Evolutionary conservation across 805 yeast species (phyloP).

Genomic region (Saccharomycopsis schoenii): DNA sequence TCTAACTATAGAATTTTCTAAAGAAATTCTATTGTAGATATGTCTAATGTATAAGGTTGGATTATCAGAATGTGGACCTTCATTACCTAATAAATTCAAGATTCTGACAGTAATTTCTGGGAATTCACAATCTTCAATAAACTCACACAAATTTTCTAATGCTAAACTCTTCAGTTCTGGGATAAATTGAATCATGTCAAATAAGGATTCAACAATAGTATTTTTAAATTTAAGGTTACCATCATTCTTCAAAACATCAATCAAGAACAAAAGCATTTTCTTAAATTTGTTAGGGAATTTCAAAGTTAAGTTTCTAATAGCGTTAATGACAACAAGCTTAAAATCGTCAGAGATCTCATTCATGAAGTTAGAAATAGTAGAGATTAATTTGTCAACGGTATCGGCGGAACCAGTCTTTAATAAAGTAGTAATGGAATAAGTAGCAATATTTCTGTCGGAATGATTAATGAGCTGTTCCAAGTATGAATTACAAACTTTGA

Average conservation of each 20-base stretch:
- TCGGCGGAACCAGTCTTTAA: slow-evolving; percentile 91
- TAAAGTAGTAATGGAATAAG: slow-evolving; percentile 93
- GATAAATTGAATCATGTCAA: slow-evolving; percentile 80
- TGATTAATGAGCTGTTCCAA: slow-evolving; percentile 83
- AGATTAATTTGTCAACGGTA: slow-evolving; percentile 78
- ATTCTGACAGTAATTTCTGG: slow-evolving; percentile 91
- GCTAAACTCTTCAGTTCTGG: slow-evolving; percentile 79
- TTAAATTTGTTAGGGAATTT: slow-evolving; percentile 90
- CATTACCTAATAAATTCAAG: slow-evolving; percentile 83
- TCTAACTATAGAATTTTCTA: slow-evolving; percentile 90
- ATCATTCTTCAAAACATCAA: slow-evolving; percentile 80
- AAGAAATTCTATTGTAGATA: slow-evolving; percentile 91
- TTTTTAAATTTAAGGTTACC: slow-evolving; percentile 83
- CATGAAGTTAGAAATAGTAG: slow-evolving; percentile 80
- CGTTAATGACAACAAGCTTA: slow-evolving; percentile 89
- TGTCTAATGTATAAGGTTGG: slow-evolving; percentile 92
- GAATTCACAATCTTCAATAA: slow-evolving; percentile 96
- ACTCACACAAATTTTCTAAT: slow-evolving; percentile 84
- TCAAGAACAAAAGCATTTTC: slow-evolving; percentile 69
- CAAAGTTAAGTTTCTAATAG: slow-evolving; percentile 81
- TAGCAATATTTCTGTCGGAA: slow-evolving; percentile 82
- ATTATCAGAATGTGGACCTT: slow-evolving; percentile 79
- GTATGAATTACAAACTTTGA: slow-evolving; percentile 66
- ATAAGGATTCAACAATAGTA: slow-evolving; percentile 82
- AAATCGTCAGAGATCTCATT: slow-evolving; percentile 94